Evolutionary conservation across 169 alveolate species (phyloP), one percentile per base, ranked within the genome.

Genomic region (Eimeria praecox): DNA sequence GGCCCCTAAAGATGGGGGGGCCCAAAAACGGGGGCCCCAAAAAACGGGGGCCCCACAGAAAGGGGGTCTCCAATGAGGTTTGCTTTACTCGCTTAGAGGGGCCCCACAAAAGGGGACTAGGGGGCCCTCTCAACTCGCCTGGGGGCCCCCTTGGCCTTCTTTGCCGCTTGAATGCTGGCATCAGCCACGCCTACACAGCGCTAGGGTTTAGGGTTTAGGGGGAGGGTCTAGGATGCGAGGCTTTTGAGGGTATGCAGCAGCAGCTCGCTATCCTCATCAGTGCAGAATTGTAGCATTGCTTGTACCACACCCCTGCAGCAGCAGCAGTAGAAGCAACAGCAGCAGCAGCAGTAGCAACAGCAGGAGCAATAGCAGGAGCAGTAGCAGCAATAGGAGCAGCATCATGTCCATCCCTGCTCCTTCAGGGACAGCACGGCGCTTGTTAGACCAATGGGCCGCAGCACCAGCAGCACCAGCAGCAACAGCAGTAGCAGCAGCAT

Each of bases 221-320:
- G 6, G 12, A 35, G n/a, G 83, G 83, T 8, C 18, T 73, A 16
- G 44, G 92, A 54, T 8, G 92, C 92, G 35, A 56, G 77, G 49
- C 18, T 12, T 12, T 54, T 83, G 77, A 83, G 92, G n/a, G 78
- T 52, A 20, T 83, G 52, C 52, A 83, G 27, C 30, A 83, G 30
- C 54, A 52, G n/a, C 46, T 42, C 73, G 54, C 35, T 18, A 56
- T 83, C 54, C 12, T 56, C 78, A 33, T 49, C 75, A 12, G 42
- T 20, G 49, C 73, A 83, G 78, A 52, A 83, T 38, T 24, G 24
- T 59, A 83, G 20, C 56, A 83, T 18, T 12, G 75, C 75, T 0
- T 33, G 92, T 20, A 24, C 12, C 33, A 83, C 92, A 30, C 54
- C 75, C n/a, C 92, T 83, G 75, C 42, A 83, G 77, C 92, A 83